These are phyloP conservation scores for Plasmodium berghei DNA, from an alignment of 169 alveolate genomes.

Conservation along the genomic window DNA sequence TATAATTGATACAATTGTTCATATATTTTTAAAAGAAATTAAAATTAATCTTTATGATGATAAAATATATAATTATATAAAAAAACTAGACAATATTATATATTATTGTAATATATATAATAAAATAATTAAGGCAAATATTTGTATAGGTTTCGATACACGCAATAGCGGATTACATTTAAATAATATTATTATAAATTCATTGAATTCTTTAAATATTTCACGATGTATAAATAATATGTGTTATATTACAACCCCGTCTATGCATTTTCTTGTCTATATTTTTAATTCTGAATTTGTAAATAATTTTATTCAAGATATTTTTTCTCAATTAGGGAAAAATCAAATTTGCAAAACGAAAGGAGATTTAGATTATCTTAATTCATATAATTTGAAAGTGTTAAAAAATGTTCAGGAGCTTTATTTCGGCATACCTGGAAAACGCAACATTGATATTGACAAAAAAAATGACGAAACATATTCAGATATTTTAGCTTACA, in stretches of 20 bases:
- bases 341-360: constrained; percentile 10
- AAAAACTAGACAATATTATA: constrained; percentile 28
- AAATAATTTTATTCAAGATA: background rate
- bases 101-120: constrained; percentile 30
- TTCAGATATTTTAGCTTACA: constrained; percentile 14
- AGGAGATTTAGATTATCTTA: constrained; percentile 24
- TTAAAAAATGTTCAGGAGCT: background rate
- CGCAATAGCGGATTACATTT: constrained; percentile 30
- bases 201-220: constrained; percentile 41
- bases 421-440: background rate
- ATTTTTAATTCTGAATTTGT: constrained; percentile 14
- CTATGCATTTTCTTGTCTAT: constrained; percentile 60
- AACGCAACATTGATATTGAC: background rate
- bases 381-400: constrained; percentile 3
- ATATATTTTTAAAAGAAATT: constrained; percentile 37
- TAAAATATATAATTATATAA: constrained; percentile 9
- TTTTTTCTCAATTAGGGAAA: background rate
- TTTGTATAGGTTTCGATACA: constrained; percentile 75
- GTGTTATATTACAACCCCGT: constrained; percentile 72
- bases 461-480: background rate
- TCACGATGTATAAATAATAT: constrained; percentile 59
- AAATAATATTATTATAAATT: constrained; percentile 44
- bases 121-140: constrained; percentile 21
- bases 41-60: constrained; percentile 30
- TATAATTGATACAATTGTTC: constrained; percentile 19